Evolutionary conservation across 2,329 filamentous ascomycete species (phyloP).

Genomic region (Aspergillus sergii): DNA sequence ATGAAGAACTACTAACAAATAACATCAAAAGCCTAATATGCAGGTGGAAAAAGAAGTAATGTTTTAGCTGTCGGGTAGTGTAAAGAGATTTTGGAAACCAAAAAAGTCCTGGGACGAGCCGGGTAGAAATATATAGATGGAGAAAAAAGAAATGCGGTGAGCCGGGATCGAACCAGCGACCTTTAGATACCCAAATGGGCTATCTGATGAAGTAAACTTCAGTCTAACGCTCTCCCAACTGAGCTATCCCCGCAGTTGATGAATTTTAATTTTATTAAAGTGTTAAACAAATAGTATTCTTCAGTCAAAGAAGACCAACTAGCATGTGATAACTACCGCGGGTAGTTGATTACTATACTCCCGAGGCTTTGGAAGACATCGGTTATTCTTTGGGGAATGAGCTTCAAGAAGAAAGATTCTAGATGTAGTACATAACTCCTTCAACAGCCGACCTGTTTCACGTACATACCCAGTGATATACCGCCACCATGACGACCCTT

Average conservation of each 20-base stretch:
- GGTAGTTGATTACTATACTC: neutral
- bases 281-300: too few species aligned
- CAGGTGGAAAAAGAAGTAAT: too few species aligned
- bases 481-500: conserved; percentile 43
- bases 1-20: too few species aligned
- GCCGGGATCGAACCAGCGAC: conserved; percentile 1
- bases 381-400: neutral
- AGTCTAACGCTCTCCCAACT: conserved; percentile 3
- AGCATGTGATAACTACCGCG: neutral
- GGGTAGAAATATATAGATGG: too few species aligned
- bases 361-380: neutral
- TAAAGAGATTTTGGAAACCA: too few species aligned
- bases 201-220: neutral
- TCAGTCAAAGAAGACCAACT: too few species aligned
- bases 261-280: neutral
- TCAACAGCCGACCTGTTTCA: too few species aligned
- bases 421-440: neutral
- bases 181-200: neutral
- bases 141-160: neutral
- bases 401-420: neutral
- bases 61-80: too few species aligned
- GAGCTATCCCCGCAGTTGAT: neutral
- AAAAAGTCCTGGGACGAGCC: too few species aligned
- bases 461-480: neutral
- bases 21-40: too few species aligned